Conservation (phyloP, 345 rosid genomes). For the Raphanus sativus region DNA sequence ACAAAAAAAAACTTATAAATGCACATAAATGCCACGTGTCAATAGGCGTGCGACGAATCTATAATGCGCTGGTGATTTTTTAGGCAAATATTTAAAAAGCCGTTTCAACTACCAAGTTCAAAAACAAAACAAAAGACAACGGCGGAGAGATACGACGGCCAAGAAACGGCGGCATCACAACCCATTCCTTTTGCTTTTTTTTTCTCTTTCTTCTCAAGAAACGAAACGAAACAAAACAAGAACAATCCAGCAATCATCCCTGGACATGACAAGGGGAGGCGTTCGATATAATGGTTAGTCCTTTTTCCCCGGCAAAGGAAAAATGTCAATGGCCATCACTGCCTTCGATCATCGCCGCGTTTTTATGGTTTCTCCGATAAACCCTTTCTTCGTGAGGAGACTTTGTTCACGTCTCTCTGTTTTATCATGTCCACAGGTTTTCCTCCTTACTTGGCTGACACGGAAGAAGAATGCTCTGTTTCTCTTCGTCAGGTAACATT, state of each 20-base stretch:
- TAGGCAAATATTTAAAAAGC: not conserved
- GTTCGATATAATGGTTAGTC: not conserved
- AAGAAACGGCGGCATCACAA: slow-evolving; percentile 8
- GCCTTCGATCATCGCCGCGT: slow-evolving; percentile 10
- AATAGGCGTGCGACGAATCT: not conserved
- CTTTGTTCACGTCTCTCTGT: slow-evolving; percentile 17
- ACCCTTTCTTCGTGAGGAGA: slow-evolving; percentile 2
- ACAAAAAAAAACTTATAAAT: too few relatives aligned
- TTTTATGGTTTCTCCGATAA: slow-evolving; percentile 3
- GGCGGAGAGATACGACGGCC: not conserved
- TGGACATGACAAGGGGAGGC: not conserved
- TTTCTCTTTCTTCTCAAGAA: not conserved
- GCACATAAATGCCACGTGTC: not conserved
- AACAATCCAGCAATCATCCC: slow-evolving; percentile 1
- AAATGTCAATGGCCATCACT: not conserved
- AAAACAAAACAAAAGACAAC: not conserved
- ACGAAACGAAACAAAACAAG: not conserved
- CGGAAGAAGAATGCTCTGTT: slow-evolving; percentile 47
- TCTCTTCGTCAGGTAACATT: slow-evolving; percentile 51
- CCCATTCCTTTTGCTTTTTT: not conserved
- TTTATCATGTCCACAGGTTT: not conserved
- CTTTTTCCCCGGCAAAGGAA: not conserved
- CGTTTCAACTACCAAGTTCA: slow-evolving; percentile 11
- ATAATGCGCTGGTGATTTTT: not conserved
- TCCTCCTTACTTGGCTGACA: slow-evolving; percentile 24